Percentiles rank a stretch among this genome's conserved stretches.
Conservation (phyloP, 192 early-diverging fungal species). For the Dissophora ornata region DNA sequence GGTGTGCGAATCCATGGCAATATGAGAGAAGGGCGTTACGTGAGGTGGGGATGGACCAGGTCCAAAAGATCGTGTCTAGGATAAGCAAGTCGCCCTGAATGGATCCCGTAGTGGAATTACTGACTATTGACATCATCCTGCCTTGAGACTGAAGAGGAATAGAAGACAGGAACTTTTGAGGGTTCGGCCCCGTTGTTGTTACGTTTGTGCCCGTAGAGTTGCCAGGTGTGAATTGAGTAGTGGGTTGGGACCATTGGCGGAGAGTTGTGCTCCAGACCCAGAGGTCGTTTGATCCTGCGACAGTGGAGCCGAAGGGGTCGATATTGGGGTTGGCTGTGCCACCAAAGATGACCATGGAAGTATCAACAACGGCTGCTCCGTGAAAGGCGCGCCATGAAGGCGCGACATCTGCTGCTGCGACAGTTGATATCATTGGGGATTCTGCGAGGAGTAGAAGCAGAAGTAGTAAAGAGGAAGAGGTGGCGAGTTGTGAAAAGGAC, state of each 20-base stretch:
- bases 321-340: conserved; percentile 46
- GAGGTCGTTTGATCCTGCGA: conserved; percentile 54
- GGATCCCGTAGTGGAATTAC: conserved; percentile 54
- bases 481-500: not conserved
- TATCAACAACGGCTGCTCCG: conserved; percentile 44
- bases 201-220: not conserved
- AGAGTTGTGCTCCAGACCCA: conserved; percentile 60
- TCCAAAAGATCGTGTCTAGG: conserved; percentile 57
- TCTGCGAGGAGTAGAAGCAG: not conserved
- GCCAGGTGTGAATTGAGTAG: conserved; percentile 14
- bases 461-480: conserved; percentile 1
- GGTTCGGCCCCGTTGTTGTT: not conserved
- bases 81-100: conserved; percentile 48
- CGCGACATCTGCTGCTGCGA: not conserved
- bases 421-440: not conserved
- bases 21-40: too few relatives aligned
- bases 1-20: too few relatives aligned
- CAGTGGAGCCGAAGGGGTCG: conserved; percentile 26
- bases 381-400: conserved; percentile 54
- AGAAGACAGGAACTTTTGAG: conserved; percentile 55
- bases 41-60: conserved; percentile 59
- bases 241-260: conserved; percentile 60
- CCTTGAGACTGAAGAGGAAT: conserved; percentile 48
- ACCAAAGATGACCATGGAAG: conserved; percentile 62
- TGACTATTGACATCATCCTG: conserved; percentile 52